Conservation (phyloP, 2,329 filamentous ascomycete species). For the Blastomyces parvus region DNA sequence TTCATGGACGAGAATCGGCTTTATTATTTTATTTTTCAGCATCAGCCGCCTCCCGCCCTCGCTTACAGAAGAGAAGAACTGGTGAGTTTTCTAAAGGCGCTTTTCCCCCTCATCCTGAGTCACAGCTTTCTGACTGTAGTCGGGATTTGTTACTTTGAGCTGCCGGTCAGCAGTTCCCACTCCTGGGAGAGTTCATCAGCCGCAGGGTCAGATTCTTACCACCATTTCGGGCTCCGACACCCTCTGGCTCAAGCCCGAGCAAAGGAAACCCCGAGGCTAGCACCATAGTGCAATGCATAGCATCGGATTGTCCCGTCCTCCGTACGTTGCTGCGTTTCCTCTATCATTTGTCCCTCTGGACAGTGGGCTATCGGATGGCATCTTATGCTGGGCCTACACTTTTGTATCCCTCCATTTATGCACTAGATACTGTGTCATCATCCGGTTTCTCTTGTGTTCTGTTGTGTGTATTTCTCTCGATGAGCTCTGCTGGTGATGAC, state of each 20-base stretch:
- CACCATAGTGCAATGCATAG: too few relatives aligned
- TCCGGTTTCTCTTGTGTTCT: too few relatives aligned
- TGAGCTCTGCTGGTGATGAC: neutral
- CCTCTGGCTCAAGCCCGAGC: neutral
- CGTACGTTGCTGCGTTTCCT: neutral
- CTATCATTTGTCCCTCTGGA: neutral
- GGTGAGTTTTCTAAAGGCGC: neutral
- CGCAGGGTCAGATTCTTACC: too few relatives aligned
- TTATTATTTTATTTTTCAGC: neutral
- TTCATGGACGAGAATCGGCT: neutral
- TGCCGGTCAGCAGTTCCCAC: neutral
- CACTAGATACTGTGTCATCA: too few relatives aligned
- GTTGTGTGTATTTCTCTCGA: neutral
- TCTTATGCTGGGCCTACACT: neutral
- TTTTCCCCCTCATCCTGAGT: too few relatives aligned
- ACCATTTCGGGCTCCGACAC: neutral
- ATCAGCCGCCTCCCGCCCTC: neutral
- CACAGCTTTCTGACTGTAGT: neutral
- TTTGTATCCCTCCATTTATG: too few relatives aligned
- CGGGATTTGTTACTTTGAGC: neutral
- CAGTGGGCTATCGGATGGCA: neutral
- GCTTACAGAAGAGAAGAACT: neutral
- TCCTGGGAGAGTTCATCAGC: neutral
- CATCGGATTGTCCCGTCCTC: too few relatives aligned
- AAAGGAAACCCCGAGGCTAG: neutral